A percentile compares a stretch with the other conserved stretches of the same genome.
Evolutionary conservation across 805 yeast species (phyloP).

Genomic region (Metschnikowia chrysomelidarum): DNA sequence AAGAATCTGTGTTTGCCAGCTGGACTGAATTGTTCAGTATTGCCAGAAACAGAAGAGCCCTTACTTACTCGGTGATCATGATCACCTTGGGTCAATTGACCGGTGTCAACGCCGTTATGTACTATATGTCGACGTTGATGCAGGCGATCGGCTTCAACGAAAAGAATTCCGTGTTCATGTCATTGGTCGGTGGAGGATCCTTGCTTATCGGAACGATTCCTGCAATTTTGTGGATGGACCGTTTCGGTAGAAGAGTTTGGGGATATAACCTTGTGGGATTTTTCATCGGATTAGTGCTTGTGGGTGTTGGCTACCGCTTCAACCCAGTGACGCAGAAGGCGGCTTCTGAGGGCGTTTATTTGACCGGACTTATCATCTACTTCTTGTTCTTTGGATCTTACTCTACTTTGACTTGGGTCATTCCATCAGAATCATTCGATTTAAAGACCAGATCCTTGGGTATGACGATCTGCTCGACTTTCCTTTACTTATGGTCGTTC

Average conservation of each 20-base stretch:
- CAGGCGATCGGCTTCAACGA: constrained; percentile 50
- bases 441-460: constrained; percentile 60
- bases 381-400: constrained; percentile 67
- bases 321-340: constrained; percentile 45
- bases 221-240: constrained; percentile 57
- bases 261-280: constrained; percentile 56
- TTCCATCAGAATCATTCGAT: constrained; percentile 64
- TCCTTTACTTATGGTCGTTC: constrained; percentile 60
- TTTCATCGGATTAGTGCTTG: constrained; percentile 57
- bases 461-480: constrained; percentile 57
- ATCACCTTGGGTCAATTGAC: constrained; percentile 62
- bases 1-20: constrained; percentile 36
- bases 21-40: constrained; percentile 52
- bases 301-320: constrained; percentile 56
- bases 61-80: constrained; percentile 57
- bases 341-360: constrained; percentile 49
- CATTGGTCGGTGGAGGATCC: constrained; percentile 67
- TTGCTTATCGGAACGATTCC: constrained; percentile 64
- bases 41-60: constrained; percentile 61
- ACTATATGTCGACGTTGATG: constrained; percentile 61
- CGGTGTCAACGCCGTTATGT: constrained; percentile 66
- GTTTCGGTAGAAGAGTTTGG: constrained; percentile 59
- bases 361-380: constrained; percentile 61
- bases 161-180: constrained; percentile 59
- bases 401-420: constrained; percentile 66